A percentile compares a stretch with the other conserved stretches of the same genome.
Evolutionary conservation across 345 rosid genomes (phyloP).

Genomic region (Gynandropsis gynandra): DNA sequence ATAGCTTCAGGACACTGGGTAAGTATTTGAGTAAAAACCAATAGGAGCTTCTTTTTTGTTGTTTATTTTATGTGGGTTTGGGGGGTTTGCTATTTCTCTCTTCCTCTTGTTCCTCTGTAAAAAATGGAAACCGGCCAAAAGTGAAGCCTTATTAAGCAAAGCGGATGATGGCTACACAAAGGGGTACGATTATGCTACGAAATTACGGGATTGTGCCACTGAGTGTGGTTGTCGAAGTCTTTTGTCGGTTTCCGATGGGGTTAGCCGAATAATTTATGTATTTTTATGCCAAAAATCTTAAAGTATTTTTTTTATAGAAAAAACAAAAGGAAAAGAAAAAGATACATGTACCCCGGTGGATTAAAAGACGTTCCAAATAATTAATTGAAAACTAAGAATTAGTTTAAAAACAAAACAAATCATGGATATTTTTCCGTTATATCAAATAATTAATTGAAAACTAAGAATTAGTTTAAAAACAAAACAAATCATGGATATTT

Average conservation of each 20-base stretch:
- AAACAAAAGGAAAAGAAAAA: neutral
- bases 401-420: too few relatives aligned
- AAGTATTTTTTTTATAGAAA: slow-evolving; percentile 24
- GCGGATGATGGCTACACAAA: slow-evolving; percentile 25
- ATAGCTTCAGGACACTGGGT: neutral
- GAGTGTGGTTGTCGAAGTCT: slow-evolving; percentile 34
- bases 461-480: too few relatives aligned
- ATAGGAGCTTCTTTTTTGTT: slow-evolving; percentile 4
- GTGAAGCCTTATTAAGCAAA: slow-evolving; percentile 23
- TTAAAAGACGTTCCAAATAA: too few relatives aligned
- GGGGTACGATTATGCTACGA: slow-evolving; percentile 15
- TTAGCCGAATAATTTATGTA: slow-evolving; percentile 19
- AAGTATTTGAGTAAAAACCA: neutral
- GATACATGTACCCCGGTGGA: too few relatives aligned
- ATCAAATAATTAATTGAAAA: neutral
- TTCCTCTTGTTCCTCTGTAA: slow-evolving; percentile 15
- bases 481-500: too few relatives aligned
- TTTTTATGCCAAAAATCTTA: slow-evolving; percentile 15
- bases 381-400: too few relatives aligned
- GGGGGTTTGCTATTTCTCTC: slow-evolving; percentile 10
- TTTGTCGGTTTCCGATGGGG: slow-evolving; percentile 33
- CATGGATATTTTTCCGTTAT: too few relatives aligned
- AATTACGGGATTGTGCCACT: slow-evolving; percentile 34
- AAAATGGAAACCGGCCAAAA: slow-evolving; percentile 15
- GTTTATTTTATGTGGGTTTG: neutral